These are phyloP conservation scores for Acrocalymma vagum DNA, from an alignment of 2,329 filamentous ascomycete species.

Conservation along the genomic window DNA sequence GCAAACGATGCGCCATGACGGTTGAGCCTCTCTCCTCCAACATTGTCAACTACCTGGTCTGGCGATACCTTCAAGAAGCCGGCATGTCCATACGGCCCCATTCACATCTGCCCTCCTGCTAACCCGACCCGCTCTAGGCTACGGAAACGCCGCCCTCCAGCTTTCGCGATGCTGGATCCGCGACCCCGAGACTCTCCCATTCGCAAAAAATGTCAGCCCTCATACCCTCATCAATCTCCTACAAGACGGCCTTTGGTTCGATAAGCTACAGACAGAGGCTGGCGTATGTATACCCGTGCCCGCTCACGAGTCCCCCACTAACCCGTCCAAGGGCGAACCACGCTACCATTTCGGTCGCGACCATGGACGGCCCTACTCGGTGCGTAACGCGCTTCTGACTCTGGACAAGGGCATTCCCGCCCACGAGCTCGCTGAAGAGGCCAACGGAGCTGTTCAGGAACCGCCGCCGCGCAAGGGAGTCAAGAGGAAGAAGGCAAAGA, in stretches of 20 bases:
- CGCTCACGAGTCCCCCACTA: conserved; percentile 9
- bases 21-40: conserved; percentile 61
- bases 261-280: conserved; percentile 51
- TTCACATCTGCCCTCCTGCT: not conserved
- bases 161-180: conserved; percentile 70
- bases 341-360: conserved; percentile 49
- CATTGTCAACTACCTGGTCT: conserved; percentile 75
- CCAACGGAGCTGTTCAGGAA: conserved; percentile 40
- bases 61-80: conserved; percentile 63
- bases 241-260: conserved; percentile 67
- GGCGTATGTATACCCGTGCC: conserved; percentile 32
- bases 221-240: conserved; percentile 69
- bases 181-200: conserved; percentile 68
- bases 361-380: conserved; percentile 49
- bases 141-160: conserved; percentile 67
- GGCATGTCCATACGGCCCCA: conserved; percentile 23
- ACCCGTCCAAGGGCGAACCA: conserved; percentile 36
- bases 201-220: conserved; percentile 66
- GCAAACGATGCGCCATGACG: conserved; percentile 52
- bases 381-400: conserved; percentile 44
- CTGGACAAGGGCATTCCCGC: conserved; percentile 46
- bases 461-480: conserved; percentile 40
- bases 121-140: conserved; percentile 48
- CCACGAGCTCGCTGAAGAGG: conserved; percentile 42
- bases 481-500: conserved; percentile 45